phyloP scores from a whole-genome alignment of 495 filamentous ascomycete species.

The Talaromyces thailandensis region DNA sequence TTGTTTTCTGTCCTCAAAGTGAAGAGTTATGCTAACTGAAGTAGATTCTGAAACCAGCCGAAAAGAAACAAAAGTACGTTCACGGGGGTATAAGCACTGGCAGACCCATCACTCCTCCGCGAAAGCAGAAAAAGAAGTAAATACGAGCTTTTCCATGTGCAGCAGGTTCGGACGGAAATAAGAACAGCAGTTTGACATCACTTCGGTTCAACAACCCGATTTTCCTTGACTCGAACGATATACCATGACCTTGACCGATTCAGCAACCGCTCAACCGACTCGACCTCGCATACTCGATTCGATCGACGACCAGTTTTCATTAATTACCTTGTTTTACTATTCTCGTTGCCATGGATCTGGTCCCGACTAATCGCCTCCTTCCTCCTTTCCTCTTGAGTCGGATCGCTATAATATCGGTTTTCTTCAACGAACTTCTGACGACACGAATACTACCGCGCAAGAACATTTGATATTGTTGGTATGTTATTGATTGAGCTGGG shows the following conservation, averaged over 20 bases:
- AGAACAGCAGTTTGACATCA: constrained; percentile 15
- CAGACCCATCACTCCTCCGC: constrained; percentile 82
- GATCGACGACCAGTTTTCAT: not conserved
- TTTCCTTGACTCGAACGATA: not conserved
- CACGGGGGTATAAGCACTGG: constrained; percentile 79
- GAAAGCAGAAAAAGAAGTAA: constrained; percentile 73
- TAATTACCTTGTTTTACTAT: constrained; percentile 2
- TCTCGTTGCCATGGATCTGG: not conserved
- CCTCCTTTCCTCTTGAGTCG: not conserved
- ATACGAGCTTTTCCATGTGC: constrained; percentile 76
- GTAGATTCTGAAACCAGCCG: constrained; percentile 97
- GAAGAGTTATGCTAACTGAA: not conserved
- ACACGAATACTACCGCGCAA: not conserved
- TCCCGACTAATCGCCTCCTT: not conserved
- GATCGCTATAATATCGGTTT: not conserved
- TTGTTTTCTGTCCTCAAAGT: constrained; percentile 10
- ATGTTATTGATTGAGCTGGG: not conserved
- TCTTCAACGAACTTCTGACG: not conserved
- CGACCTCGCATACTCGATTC: not conserved
- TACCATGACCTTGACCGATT: not conserved
- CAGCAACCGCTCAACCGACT: not conserved
- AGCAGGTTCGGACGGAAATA: constrained; percentile 98
- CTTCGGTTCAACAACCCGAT: not conserved
- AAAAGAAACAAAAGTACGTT: constrained; percentile 99
- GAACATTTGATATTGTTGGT: not conserved